Conservation (phyloP, 371 early-diverging fungal genomes). For the Circinella umbellata region DNA sequence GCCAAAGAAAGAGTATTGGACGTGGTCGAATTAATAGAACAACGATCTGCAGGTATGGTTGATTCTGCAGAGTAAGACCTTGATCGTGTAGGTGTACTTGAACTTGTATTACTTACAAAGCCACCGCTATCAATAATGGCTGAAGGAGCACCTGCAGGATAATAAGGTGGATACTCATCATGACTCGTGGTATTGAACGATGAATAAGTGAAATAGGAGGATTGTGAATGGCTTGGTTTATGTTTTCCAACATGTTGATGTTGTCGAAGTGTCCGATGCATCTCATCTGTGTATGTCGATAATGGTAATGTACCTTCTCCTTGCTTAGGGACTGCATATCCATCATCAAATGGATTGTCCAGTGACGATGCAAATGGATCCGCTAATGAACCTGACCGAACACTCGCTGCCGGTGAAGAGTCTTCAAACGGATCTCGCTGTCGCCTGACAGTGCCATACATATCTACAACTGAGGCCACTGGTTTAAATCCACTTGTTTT, state of each 20-base stretch:
- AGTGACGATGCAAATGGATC: conserved; percentile 30
- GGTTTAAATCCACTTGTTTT: conserved; percentile 13
- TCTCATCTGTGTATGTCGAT: not conserved
- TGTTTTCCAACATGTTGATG: conserved; percentile 16
- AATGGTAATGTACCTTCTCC: not conserved
- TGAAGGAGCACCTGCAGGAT: not conserved
- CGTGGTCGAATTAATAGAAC: conserved; percentile 31
- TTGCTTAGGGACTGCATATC: conserved; percentile 15
- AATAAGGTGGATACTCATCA: conserved; percentile 20
- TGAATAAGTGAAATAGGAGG: conserved; percentile 30
- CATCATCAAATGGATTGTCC: conserved; percentile 49
- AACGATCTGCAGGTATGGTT: conserved; percentile 16
- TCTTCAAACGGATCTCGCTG: conserved; percentile 2
- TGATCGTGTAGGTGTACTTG: not conserved
- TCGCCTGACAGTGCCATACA: conserved; percentile 10
- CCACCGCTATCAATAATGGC: not conserved
- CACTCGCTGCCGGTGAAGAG: conserved; percentile 14
- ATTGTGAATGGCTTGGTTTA: conserved; percentile 40
- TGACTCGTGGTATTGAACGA: conserved; percentile 9
- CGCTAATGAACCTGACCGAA: conserved; percentile 11
- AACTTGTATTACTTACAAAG: not conserved
- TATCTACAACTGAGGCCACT: conserved; percentile 1
- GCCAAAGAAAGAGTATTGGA: conserved; percentile 39
- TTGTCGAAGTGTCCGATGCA: conserved; percentile 7
- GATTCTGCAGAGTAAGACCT: conserved; percentile 12